Conservation (phyloP, 495 filamentous ascomycete genomes). For the Hypomontagnella monticulosa region DNA sequence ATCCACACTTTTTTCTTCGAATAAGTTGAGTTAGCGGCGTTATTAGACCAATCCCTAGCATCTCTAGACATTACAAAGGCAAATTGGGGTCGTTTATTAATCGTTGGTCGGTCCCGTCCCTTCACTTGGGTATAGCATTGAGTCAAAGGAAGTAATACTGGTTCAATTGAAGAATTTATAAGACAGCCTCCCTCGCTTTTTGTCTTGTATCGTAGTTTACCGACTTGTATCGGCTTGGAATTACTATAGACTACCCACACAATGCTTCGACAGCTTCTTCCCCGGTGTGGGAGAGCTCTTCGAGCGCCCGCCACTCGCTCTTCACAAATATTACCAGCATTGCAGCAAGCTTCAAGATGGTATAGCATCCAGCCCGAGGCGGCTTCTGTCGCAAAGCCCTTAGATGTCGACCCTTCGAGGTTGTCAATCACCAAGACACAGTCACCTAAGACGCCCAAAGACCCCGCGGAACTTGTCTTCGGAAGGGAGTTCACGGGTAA, state of each 20-base stretch:
- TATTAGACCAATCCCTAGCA: constrained; percentile 4
- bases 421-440: constrained; percentile 77
- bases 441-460: constrained; percentile 75
- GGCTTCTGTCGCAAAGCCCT: constrained; percentile 59
- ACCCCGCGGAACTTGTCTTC: constrained; percentile 84
- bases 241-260: constrained; percentile 4
- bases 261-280: constrained; percentile 45
- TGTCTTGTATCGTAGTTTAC: constrained; percentile 5
- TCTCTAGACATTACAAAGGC: constrained; percentile 15
- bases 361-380: constrained; percentile 69
- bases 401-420: constrained; percentile 76
- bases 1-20: constrained; percentile 33
- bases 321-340: constrained; percentile 25
- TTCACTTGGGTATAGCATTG: constrained; percentile 12
- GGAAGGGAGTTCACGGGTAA: constrained; percentile 87
- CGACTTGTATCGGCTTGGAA: constrained; percentile 3
- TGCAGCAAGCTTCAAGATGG: constrained; percentile 47
- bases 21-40: constrained; percentile 18
- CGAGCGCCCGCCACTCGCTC: constrained; percentile 21
- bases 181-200: constrained; percentile 1
- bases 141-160: constrained; percentile 21
- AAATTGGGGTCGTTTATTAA: constrained; percentile 28
- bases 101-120: constrained; percentile 24
- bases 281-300: constrained; percentile 40
- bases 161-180: constrained; percentile 9